These are phyloP conservation scores for Botrytis elliptica DNA, from an alignment of 2,329 filamentous ascomycete species.

Conservation along the genomic window DNA sequence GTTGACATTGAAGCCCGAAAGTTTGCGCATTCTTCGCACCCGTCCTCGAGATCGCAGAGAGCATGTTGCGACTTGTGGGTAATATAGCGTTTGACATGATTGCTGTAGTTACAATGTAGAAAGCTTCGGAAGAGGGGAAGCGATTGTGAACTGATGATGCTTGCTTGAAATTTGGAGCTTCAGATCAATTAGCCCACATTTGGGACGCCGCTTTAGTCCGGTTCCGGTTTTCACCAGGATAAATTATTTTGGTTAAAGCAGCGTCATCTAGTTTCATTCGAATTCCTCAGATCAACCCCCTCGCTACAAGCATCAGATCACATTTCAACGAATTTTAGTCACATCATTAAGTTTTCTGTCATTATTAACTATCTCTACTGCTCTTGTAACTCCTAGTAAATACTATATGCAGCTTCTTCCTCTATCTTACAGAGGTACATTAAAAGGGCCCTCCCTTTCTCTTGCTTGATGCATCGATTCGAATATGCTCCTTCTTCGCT, in stretches of 20 bases:
- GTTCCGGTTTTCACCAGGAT: too few relatives aligned
- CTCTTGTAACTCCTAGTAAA: neutral
- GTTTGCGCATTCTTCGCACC: constrained; percentile 6
- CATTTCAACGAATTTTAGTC: neutral
- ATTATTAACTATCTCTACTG: constrained; percentile 18
- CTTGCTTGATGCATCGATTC: constrained; percentile 5
- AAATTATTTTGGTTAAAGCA: neutral
- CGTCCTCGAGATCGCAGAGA: neutral
- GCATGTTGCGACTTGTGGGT: neutral
- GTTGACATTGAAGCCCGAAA: constrained; percentile 23
- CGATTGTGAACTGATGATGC: neutral
- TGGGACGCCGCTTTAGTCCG: neutral
- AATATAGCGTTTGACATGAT: constrained; percentile 6
- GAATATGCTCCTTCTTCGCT: constrained; percentile 18
- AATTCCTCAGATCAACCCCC: constrained; percentile 7
- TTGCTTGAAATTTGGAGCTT: constrained; percentile 9
- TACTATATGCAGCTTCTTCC: constrained; percentile 12
- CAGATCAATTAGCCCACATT: neutral
- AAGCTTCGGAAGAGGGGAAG: neutral
- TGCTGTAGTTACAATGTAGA: neutral
- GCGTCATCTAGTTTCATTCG: neutral
- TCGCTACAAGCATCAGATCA: constrained; percentile 9
- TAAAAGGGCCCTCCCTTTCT: constrained; percentile 5
- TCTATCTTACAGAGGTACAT: constrained; percentile 20
- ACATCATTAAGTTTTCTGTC: constrained; percentile 2